These are phyloP conservation scores for Neurospora sp. DNA, from an alignment of 495 filamentous ascomycete species.

Conservation along the genomic window DNA sequence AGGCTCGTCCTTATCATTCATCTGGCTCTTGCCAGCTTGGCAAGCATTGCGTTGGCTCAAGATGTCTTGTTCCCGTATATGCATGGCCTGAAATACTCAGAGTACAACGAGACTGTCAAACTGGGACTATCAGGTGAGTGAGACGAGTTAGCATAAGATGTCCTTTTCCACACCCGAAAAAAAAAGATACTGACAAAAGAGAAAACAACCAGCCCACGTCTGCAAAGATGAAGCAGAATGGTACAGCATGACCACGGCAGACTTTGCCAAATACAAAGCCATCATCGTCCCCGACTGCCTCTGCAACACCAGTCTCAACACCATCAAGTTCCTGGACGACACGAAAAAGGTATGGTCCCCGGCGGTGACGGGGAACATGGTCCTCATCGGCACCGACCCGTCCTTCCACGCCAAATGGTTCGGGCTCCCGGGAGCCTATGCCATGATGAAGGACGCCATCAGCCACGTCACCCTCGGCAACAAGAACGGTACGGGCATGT, in stretches of 20 bases:
- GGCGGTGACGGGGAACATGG: conserved; percentile 23
- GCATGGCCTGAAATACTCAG: conserved; percentile 11
- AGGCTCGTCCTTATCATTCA: not conserved
- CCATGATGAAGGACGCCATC: conserved; percentile 21
- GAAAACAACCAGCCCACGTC: conserved; percentile 16
- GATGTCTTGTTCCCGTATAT: conserved; percentile 13
- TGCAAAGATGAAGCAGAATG: conserved; percentile 20
- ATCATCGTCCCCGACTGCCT: conserved; percentile 20
- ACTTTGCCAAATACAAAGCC: conserved; percentile 24
- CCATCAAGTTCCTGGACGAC: conserved; percentile 21
- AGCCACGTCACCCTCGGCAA: conserved; percentile 12
- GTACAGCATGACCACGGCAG: conserved; percentile 19
- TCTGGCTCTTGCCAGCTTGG: conserved; percentile 15
- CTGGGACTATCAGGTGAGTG: conserved; percentile 14
- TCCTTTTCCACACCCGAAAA: too few relatives aligned
- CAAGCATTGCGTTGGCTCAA: conserved; percentile 2
- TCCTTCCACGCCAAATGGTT: conserved; percentile 20
- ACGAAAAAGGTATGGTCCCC: conserved; percentile 21
- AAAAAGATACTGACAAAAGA: conserved; percentile 7
- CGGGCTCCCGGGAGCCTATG: conserved; percentile 14
- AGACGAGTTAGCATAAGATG: not conserved
- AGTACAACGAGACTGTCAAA: conserved; percentile 7
- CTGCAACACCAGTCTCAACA: conserved; percentile 17
- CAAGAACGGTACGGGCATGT: conserved; percentile 20
- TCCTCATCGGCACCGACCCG: conserved; percentile 23